Conservation (phyloP, 345 rosid species). For the Euphorbia lathyris region DNA sequence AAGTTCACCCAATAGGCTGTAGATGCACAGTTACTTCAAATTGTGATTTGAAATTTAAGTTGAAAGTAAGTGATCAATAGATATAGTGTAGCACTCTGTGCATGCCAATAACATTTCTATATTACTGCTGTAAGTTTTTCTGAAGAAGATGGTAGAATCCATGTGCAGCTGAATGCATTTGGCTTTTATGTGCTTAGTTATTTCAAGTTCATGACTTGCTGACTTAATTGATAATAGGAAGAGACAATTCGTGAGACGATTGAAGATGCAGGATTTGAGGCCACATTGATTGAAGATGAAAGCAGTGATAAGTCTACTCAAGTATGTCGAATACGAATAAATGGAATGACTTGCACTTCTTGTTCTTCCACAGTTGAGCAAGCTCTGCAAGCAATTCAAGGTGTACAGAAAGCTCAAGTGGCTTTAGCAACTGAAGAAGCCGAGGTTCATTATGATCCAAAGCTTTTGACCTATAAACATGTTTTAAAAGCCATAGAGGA, state of each 20-base stretch:
- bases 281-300: constrained; percentile 54
- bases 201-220: background rate
- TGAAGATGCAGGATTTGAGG: constrained; percentile 80
- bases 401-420: constrained; percentile 69
- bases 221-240: constrained; percentile 40
- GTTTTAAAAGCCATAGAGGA: constrained; percentile 50
- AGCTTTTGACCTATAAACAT: constrained; percentile 32
- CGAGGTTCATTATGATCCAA: constrained; percentile 64
- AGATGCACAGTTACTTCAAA: background rate
- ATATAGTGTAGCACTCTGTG: background rate
- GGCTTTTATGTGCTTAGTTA: background rate
- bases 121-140: background rate
- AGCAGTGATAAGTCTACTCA: constrained; percentile 45
- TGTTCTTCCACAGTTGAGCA: constrained; percentile 75
- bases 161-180: background rate
- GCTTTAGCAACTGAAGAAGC: constrained; percentile 95
- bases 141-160: background rate
- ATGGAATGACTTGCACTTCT: constrained; percentile 89
- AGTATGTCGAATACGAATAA: constrained; percentile 68
- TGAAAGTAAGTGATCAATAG: background rate
- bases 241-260: constrained; percentile 83
- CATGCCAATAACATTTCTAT: background rate
- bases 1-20: background rate
- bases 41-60: background rate
- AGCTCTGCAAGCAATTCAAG: constrained; percentile 53